phyloP scores from a whole-genome alignment of 2,329 filamentous ascomycete genomes.

The Cladosporium cucumerinum region DNA sequence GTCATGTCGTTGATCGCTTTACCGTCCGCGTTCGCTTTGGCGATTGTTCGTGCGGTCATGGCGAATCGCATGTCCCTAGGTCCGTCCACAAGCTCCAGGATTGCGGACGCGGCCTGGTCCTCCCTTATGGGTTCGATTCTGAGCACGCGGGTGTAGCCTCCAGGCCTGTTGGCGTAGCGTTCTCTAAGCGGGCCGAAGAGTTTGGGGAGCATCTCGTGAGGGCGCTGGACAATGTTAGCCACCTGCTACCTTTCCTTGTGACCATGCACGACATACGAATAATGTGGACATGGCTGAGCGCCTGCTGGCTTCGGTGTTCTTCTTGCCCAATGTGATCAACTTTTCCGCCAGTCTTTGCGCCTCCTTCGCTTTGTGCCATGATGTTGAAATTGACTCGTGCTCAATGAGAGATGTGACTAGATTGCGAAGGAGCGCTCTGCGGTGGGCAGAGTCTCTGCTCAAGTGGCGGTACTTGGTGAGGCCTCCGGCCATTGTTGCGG shows the following conservation, averaged over 20 bases:
- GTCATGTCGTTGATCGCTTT: slow-evolving; percentile 68
- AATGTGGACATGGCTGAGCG: slow-evolving; percentile 70
- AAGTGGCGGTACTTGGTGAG: slow-evolving; percentile 85
- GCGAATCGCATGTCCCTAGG: slow-evolving; percentile 92
- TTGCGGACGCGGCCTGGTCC: slow-evolving; percentile 84
- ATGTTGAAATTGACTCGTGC: slow-evolving; percentile 90
- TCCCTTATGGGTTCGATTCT: slow-evolving; percentile 84
- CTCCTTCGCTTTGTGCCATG: slow-evolving; percentile 96
- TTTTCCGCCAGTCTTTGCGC: slow-evolving; percentile 91
- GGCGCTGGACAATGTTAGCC: slow-evolving; percentile 52
- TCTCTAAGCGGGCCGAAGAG: slow-evolving; percentile 78
- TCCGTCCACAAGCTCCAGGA: slow-evolving; percentile 92
- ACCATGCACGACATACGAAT: slow-evolving; percentile 59
- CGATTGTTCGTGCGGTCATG: slow-evolving; percentile 83
- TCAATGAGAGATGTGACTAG: slow-evolving; percentile 91
- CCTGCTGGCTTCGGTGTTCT: slow-evolving; percentile 78
- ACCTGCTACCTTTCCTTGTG: not conserved
- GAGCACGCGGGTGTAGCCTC: slow-evolving; percentile 92
- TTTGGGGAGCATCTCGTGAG: slow-evolving; percentile 71
- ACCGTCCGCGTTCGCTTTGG: slow-evolving; percentile 51
- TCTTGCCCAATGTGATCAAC: slow-evolving; percentile 89
- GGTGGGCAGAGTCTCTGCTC: slow-evolving; percentile 78
- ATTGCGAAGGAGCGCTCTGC: slow-evolving; percentile 90
- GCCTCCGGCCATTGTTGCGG: slow-evolving; percentile 73
- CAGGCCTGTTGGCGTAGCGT: slow-evolving; percentile 75